These are phyloP conservation scores for Agaricales sp. DNA, from an alignment of 1,284 basidiomycete species.

Conservation along the genomic window DNA sequence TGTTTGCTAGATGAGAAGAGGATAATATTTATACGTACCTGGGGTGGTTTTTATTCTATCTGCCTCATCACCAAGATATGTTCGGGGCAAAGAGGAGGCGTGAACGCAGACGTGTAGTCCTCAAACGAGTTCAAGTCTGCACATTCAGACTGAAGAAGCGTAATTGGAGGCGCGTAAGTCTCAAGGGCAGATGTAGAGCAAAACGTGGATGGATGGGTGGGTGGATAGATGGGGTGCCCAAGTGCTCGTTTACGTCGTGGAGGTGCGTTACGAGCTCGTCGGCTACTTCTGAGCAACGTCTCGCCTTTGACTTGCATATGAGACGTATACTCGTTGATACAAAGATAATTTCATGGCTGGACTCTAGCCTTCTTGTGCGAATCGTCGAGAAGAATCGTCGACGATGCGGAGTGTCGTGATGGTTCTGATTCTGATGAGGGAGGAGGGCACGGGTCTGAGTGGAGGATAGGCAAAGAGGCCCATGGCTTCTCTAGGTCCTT, in stretches of 20 bases:
- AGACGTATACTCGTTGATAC: conserved; percentile 56
- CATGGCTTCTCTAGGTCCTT: conserved; percentile 76
- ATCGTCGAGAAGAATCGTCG: conserved; percentile 77
- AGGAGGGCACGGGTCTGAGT: conserved; percentile 8
- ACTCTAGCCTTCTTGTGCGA: conserved; percentile 66
- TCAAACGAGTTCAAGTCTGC: too few relatives aligned
- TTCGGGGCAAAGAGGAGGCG: too few relatives aligned
- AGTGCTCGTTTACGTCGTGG: conserved; percentile 7
- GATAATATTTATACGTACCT: too few relatives aligned
- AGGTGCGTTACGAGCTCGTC: conserved; percentile 6
- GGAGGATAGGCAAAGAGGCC: conserved; percentile 33
- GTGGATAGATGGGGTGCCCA: too few relatives aligned
- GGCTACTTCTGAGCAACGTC: conserved; percentile 7
- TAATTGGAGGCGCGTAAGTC: too few relatives aligned
- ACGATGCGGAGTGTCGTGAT: conserved; percentile 43
- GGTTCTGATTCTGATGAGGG: conserved; percentile 5
- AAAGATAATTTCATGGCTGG: conserved; percentile 77
- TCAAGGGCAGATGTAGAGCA: too few relatives aligned
- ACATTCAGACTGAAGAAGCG: too few relatives aligned
- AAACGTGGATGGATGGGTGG: not conserved
- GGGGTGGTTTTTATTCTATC: too few relatives aligned
- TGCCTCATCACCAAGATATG: too few relatives aligned
- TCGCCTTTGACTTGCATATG: conserved; percentile 32
- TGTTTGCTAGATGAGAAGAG: too few relatives aligned
- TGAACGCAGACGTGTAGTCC: too few relatives aligned